phyloP scores from a whole-genome alignment of 805 yeast species.

The Citeromyces nyonsensis region DNA sequence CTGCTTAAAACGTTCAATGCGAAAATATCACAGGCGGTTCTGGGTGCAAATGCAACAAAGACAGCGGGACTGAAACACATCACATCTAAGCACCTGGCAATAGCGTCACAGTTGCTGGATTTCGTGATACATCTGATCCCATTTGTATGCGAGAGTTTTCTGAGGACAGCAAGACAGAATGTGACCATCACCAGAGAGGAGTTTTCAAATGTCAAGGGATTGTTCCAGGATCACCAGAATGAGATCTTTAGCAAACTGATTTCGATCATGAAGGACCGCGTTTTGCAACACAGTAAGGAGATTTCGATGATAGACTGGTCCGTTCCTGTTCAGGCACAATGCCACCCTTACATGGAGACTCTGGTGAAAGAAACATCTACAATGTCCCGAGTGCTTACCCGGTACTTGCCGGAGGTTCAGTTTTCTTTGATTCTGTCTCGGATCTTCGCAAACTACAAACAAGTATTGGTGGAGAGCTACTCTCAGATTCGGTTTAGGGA shows the following conservation, averaged over 20 bases:
- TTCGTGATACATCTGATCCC: constrained; percentile 23
- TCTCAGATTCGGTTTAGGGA: constrained; percentile 31
- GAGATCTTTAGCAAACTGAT: constrained; percentile 51
- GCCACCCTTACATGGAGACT: constrained; percentile 49
- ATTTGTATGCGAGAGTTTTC: constrained; percentile 13
- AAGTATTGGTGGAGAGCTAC: constrained; percentile 34
- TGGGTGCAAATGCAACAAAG: constrained; percentile 63
- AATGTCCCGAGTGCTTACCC: constrained; percentile 40
- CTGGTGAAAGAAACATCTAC: constrained; percentile 54
- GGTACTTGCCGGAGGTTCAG: constrained; percentile 37
- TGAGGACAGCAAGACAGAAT: constrained; percentile 11
- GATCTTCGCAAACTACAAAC: constrained; percentile 44
- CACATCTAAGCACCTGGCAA: constrained; percentile 55
- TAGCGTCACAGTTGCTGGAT: constrained; percentile 51
- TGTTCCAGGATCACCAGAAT: constrained; percentile 42
- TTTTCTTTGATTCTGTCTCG: constrained; percentile 26
- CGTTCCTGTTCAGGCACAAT: constrained; percentile 23
- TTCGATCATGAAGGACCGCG: constrained; percentile 57
- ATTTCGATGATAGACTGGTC: constrained; percentile 35
- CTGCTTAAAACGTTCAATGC: constrained; percentile 35
- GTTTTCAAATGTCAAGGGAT: constrained; percentile 21
- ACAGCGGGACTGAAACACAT: constrained; percentile 65
- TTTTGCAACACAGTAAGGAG: constrained; percentile 30
- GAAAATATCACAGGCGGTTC: constrained; percentile 40
- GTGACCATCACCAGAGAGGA: constrained; percentile 10